phyloP scores from a whole-genome alignment of 306 rosid species.

The Rosa lucieae region DNA sequence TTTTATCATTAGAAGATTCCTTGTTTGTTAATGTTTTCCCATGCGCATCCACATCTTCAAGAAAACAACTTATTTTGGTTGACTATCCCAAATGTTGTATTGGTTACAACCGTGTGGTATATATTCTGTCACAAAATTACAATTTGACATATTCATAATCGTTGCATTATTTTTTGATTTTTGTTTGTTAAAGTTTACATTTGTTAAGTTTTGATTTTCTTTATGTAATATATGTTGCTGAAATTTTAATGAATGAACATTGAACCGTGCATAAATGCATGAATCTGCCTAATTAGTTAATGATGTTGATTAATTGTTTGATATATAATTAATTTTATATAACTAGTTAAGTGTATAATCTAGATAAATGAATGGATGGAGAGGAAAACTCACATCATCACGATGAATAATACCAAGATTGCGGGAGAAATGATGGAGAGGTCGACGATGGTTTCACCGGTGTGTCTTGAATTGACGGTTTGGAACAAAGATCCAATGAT shows the following conservation, averaged over 20 bases:
- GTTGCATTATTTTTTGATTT: no score
- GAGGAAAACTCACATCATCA: slow-evolving; percentile 59
- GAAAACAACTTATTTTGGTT: not conserved
- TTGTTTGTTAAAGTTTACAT: no score
- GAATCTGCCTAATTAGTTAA: not conserved
- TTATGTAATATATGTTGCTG: not conserved
- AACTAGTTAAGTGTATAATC: not conserved
- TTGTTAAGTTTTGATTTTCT: no score
- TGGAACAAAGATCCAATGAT: slow-evolving; percentile 42
- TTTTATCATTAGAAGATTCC: not conserved
- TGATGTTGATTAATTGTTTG: not conserved
- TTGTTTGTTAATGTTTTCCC: not conserved
- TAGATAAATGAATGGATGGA: not conserved
- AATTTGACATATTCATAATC: no score
- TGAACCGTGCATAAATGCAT: not conserved
- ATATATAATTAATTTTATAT: not conserved
- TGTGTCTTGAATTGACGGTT: slow-evolving; percentile 55
- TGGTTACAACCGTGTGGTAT: not conserved
- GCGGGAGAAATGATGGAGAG: slow-evolving; percentile 44
- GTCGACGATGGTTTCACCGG: slow-evolving; percentile 56
- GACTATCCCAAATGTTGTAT: not conserved
- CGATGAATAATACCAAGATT: slow-evolving; percentile 48
- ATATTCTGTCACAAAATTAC: no score
- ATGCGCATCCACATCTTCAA: not conserved
- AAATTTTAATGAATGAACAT: no score